Conservation (phyloP, 2,329 filamentous ascomycete species). For the Calycina marina region DNA sequence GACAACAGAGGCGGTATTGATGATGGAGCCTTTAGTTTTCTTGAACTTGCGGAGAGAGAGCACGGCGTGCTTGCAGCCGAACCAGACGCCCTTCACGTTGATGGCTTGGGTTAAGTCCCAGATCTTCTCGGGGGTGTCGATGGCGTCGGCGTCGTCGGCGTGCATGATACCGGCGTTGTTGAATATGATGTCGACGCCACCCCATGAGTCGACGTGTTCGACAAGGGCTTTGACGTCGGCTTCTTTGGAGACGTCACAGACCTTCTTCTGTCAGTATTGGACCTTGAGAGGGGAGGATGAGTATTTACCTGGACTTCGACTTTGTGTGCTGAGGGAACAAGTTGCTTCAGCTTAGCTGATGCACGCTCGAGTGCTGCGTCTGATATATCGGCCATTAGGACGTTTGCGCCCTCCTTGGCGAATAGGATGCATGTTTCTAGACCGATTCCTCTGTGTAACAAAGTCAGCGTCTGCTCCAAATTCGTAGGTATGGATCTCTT, state of each 20-base stretch:
- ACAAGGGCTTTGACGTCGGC: constrained; percentile 45
- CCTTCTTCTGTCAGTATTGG: constrained; percentile 9
- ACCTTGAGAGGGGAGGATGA: neutral
- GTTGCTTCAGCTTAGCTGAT: constrained; percentile 40
- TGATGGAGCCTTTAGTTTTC: constrained; percentile 53
- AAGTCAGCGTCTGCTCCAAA: neutral
- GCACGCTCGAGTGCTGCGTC: constrained; percentile 47
- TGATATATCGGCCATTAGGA: constrained; percentile 59
- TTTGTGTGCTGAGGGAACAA: constrained; percentile 35
- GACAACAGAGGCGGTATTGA: constrained; percentile 62
- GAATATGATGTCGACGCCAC: constrained; percentile 61
- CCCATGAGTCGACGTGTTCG: constrained; percentile 49
- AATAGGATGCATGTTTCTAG: constrained; percentile 63
- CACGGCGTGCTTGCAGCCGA: constrained; percentile 59
- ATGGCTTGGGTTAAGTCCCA: constrained; percentile 65
- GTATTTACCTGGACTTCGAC: constrained; percentile 29
- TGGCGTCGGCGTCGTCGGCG: constrained; percentile 44
- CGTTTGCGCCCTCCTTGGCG: constrained; percentile 53
- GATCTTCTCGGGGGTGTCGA: constrained; percentile 57
- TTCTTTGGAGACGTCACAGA: constrained; percentile 58
- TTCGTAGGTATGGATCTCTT: too few species aligned
- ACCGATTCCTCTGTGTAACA: constrained; percentile 45
- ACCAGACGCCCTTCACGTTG: constrained; percentile 72
- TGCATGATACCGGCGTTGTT: constrained; percentile 77
- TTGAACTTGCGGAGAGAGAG: constrained; percentile 49